phyloP scores from a whole-genome alignment of 2,329 filamentous ascomycete species.

The Teratosphaeria viscida region DNA sequence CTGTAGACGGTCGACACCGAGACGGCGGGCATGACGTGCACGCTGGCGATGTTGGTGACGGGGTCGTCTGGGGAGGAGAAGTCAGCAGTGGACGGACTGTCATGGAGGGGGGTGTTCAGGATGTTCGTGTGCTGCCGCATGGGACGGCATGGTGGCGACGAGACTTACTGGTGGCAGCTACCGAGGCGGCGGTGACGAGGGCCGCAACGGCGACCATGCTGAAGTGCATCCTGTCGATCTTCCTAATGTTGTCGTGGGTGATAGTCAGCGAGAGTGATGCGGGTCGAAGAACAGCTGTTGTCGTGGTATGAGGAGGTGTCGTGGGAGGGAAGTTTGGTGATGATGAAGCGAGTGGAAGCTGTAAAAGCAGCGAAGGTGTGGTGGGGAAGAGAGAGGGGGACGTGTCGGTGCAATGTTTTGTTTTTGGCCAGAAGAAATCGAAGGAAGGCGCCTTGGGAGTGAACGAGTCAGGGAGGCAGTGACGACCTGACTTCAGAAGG shows the following conservation, averaged over 20 bases:
- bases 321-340: not conserved
- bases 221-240: not conserved
- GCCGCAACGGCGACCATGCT: not conserved
- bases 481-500: not conserved
- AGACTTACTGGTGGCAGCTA: not conserved
- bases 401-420: not conserved
- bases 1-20: slow-evolving; percentile 11
- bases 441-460: not conserved
- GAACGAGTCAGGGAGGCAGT: not conserved
- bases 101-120: not conserved
- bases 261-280: not conserved
- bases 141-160: not conserved
- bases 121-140: not conserved
- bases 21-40: not conserved
- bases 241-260: not conserved
- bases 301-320: not conserved
- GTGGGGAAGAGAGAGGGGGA: not conserved
- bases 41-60: not conserved
- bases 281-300: not conserved
- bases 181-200: not conserved
- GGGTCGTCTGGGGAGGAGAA: not conserved
- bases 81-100: not conserved
- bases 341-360: not conserved
- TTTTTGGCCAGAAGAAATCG: not conserved
- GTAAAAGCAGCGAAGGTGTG: not conserved